Base-by-base conservation (phyloP, 2,329 filamentous ascomycete genomes). In the Albifimbria verrucaria region DNA sequence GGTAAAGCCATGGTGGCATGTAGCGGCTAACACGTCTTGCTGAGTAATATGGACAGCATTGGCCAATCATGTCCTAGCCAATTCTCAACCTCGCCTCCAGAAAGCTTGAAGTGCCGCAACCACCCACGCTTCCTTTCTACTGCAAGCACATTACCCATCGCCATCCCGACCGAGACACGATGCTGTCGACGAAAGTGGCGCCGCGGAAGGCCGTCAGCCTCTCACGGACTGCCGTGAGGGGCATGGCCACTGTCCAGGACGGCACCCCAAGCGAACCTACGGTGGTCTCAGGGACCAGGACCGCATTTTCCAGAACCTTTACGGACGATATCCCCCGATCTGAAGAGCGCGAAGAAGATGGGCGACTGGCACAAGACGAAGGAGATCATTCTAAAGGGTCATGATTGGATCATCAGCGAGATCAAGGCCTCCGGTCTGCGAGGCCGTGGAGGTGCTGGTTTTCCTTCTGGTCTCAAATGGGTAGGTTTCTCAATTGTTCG, bases 341-440 rank as follows among this genome's bases (percentile, higher is more conserved):
- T 99, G 64, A 93, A 94, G 80, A 91, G 86, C 69, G 92, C 94
- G 51, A 92, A 91, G 87, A 96, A 96, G 78, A 96, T 96, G 82
- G 94, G 94, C 64, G 94, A 97, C 74, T 99, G 94, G 94, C 86
- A 99, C 80, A 96, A 95, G 83, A 99, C 94, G 52, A 99, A 99
- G 83, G 94, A 99, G 73, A 99, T 99, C 54, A 75, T 99, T 55
- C 77, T 91, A 63, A 99, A 99, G 82, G 94, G 94, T 52, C 90
- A 99, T 75, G 93, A 99, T 67, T 99, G 94, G 90, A 95, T 99
- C 73, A 97, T 99, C 68, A 88, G 88, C 62, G 94, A 99, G 77
- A 85, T 99, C 77, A 99, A 99, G 83, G 86, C 92, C 24, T 99
- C 94, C 12, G 94, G 94, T 66, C 85, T 99, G 59, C 86, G 94